A percentile compares a stretch with the other conserved stretches of the same genome.
Conservation (phyloP, 495 filamentous ascomycete genomes). For the Trichoderma asperelloides region DNA sequence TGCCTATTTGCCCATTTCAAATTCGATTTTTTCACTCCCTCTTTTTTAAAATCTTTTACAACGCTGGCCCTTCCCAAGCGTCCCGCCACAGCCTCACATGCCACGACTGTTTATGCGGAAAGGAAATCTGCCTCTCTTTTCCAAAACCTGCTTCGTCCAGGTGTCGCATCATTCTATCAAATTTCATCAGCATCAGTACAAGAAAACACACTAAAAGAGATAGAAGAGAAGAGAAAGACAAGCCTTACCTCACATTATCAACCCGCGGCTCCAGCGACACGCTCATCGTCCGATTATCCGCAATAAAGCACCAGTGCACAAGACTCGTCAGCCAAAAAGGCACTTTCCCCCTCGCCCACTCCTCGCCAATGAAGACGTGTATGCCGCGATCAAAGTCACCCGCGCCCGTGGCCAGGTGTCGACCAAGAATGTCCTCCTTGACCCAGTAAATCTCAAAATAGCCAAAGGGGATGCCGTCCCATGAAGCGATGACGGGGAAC, state of each 20-base stretch:
- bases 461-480: constrained; percentile 92
- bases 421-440: constrained; percentile 77
- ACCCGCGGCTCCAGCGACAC: constrained; percentile 83
- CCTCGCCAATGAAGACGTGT: constrained; percentile 84
- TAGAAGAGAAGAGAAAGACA: constrained; percentile 20
- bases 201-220: neutral
- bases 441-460: constrained; percentile 99
- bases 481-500: constrained; percentile 87
- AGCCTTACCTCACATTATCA: constrained; percentile 70
- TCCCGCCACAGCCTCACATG: constrained; percentile 77
- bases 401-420: constrained; percentile 47
- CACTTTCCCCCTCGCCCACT: constrained; percentile 80
- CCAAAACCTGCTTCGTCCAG: constrained; percentile 68
- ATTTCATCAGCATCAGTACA: constrained; percentile 13
- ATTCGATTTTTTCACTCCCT: neutral
- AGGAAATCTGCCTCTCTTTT: constrained; percentile 79
- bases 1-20: neutral
- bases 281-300: constrained; percentile 72
- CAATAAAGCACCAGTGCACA: constrained; percentile 73
- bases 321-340: constrained; percentile 73
- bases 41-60: constrained; percentile 29
- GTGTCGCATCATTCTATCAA: constrained; percentile 65
- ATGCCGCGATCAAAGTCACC: constrained; percentile 81
- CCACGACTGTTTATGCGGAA: constrained; percentile 89
- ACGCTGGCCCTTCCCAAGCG: constrained; percentile 68